phyloP scores from a whole-genome alignment of 2,329 filamentous ascomycete genomes.

The Shiraia sp. region DNA sequence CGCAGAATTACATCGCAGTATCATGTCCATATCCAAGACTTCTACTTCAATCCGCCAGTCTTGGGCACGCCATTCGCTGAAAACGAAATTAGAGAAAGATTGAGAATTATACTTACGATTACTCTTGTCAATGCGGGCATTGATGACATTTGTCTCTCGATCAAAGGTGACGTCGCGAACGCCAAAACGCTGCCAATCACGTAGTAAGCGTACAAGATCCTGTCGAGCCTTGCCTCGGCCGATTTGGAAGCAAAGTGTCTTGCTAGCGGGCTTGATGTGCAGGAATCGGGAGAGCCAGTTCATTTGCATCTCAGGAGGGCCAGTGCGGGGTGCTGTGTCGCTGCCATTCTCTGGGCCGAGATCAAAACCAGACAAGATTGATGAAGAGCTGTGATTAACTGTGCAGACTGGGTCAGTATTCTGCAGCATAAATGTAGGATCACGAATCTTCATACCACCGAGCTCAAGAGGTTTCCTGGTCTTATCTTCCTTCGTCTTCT shows the following conservation, averaged over 20 bases:
- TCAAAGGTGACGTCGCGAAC: slow-evolving; percentile 78
- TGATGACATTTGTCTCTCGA: slow-evolving; percentile 77
- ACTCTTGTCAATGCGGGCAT: slow-evolving; percentile 71
- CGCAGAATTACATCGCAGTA: slow-evolving; percentile 24
- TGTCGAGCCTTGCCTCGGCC: slow-evolving; percentile 74
- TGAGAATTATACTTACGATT: slow-evolving; percentile 68
- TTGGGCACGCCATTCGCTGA: slow-evolving; percentile 19
- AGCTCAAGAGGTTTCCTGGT: slow-evolving; percentile 35
- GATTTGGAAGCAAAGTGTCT: slow-evolving; percentile 74
- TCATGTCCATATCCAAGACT: slow-evolving; percentile 12
- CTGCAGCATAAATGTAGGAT: neutral
- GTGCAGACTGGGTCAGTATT: slow-evolving; percentile 14
- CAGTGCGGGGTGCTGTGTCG: slow-evolving; percentile 52
- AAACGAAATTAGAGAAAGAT: slow-evolving; percentile 11
- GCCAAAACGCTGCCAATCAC: slow-evolving; percentile 81
- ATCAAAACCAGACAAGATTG: slow-evolving; percentile 39
- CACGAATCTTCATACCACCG: slow-evolving; percentile 39
- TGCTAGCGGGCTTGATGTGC: slow-evolving; percentile 80
- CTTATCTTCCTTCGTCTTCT: slow-evolving; percentile 51
- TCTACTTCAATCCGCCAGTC: slow-evolving; percentile 21
- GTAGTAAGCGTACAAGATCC: slow-evolving; percentile 74
- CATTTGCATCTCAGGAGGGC: slow-evolving; percentile 52
- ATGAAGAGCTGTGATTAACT: slow-evolving; percentile 35
- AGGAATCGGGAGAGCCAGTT: slow-evolving; percentile 91
- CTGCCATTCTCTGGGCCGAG: slow-evolving; percentile 41